Evolutionary conservation across 441 rosid genomes (phyloP).

Genomic region (Lepidium campestre): DNA sequence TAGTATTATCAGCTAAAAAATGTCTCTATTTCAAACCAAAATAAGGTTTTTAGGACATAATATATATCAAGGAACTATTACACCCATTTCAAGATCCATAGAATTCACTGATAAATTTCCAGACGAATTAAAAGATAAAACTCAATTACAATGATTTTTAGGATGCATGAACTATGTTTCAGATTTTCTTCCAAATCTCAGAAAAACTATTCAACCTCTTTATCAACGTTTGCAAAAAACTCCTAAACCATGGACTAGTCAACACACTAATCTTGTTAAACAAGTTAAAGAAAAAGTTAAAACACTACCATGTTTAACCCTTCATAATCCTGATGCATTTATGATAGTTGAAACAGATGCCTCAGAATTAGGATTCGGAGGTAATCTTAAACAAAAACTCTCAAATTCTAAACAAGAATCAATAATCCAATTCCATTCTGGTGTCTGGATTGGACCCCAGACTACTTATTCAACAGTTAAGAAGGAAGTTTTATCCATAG

Average conservation of each 20-base stretch:
- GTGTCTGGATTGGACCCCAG: background rate
- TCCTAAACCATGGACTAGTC: background rate
- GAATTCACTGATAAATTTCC: background rate
- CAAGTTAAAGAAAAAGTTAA: background rate
- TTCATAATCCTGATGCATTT: background rate
- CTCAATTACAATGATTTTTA: background rate
- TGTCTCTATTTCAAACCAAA: background rate
- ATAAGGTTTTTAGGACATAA: background rate
- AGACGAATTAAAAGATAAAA: background rate
- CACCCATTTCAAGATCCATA: background rate
- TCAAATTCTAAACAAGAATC: rapidly evolving
- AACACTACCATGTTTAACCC: rapidly evolving
- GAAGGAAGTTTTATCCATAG: background rate
- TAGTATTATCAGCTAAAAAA: background rate
- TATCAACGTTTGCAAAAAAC: background rate
- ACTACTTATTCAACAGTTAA: background rate
- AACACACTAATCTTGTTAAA: background rate
- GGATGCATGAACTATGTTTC: background rate
- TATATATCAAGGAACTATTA: background rate
- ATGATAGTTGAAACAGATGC: background rate
- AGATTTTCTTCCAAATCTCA: background rate
- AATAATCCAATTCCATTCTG: background rate
- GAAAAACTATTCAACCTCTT: background rate
- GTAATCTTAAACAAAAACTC: background rate
- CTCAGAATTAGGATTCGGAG: background rate